Evolutionary conservation across 768 basidiomycete species (phyloP).

Genomic region (Lactifluus pinguis): DNA sequence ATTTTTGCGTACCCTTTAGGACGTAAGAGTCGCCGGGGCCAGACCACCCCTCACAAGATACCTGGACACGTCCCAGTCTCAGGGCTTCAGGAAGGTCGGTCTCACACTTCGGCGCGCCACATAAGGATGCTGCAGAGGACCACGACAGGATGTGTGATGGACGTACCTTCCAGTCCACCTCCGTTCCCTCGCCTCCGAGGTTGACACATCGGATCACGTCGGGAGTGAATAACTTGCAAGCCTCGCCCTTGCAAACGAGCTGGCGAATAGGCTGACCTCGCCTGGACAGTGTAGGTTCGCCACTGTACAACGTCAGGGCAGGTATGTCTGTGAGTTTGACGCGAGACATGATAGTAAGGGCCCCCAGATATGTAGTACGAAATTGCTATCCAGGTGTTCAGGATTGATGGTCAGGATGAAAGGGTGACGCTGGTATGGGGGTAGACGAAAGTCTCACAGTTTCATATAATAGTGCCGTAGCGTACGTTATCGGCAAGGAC

Average conservation of each 20-base stretch:
- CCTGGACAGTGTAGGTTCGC: conserved; percentile 51
- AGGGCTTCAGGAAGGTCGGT: conserved; percentile 79
- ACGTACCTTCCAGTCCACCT: conserved; percentile 86
- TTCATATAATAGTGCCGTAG: not conserved
- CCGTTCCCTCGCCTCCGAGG: conserved; percentile 64
- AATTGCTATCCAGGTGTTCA: not conserved
- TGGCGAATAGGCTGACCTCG: conserved; percentile 67
- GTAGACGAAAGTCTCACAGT: not conserved
- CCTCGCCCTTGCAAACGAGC: conserved; percentile 68
- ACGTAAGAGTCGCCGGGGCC: conserved; percentile 76
- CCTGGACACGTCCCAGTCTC: conserved; percentile 76
- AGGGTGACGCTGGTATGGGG: not conserved
- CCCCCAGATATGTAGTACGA: not conserved
- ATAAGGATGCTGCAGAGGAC: not conserved
- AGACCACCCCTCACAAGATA: conserved; percentile 89
- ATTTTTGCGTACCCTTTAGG: conserved; percentile 53
- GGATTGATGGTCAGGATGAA: not conserved
- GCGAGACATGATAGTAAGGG: conserved; percentile 55
- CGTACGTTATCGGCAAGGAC: not conserved
- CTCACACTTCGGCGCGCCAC: conserved; percentile 52
- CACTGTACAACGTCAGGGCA: conserved; percentile 72
- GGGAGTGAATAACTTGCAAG: conserved; percentile 71
- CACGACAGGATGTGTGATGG: not conserved
- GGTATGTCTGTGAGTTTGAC: conserved; percentile 64
- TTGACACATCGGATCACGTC: conserved; percentile 81